These are phyloP conservation scores for Kazachstania sp. DNA, from an alignment of 1,139 yeast species.

Conservation along the genomic window DNA sequence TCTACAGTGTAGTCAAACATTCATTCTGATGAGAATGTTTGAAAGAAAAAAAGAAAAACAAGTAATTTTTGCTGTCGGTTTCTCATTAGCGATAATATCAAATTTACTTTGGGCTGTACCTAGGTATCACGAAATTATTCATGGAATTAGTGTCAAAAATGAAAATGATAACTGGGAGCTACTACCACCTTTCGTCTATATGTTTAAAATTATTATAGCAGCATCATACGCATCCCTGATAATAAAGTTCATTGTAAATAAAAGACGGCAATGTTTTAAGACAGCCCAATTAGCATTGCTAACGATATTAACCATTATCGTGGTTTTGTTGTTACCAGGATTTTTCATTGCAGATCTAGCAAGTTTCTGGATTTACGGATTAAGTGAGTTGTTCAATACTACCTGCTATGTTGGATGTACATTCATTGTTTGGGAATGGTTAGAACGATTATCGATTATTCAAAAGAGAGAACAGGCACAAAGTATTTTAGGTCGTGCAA, in stretches of 20 bases:
- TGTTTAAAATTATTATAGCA: constrained; percentile 67
- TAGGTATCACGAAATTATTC: constrained; percentile 19
- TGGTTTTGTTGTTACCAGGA: constrained; percentile 60
- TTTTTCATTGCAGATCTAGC: constrained; percentile 75
- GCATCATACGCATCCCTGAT: constrained; percentile 65
- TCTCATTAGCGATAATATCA: constrained; percentile 46
- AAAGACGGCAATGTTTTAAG: constrained; percentile 48
- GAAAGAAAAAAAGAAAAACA: constrained; percentile 65
- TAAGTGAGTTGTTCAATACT: constrained; percentile 66
- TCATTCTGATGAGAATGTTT: constrained; percentile 63
- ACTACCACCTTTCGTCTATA: constrained; percentile 69
- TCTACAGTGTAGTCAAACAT: constrained; percentile 66
- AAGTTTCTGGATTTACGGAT: constrained; percentile 58
- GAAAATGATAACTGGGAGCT: constrained; percentile 30
- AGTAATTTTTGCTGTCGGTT: constrained; percentile 55
- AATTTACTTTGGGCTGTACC: constrained; percentile 67
- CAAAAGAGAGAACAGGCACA: constrained; percentile 63
- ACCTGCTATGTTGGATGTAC: constrained; percentile 64
- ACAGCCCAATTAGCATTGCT: constrained; percentile 42
- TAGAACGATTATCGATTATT: constrained; percentile 54
- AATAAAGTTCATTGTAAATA: constrained; percentile 48
- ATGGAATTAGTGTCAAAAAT: neutral
- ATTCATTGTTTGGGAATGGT: constrained; percentile 84
- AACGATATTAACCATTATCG: constrained; percentile 49
- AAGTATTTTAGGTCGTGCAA: constrained; percentile 72